Base-by-base conservation (phyloP, 1,139 yeast genomes). In the Dujonia santamariae region DNA sequence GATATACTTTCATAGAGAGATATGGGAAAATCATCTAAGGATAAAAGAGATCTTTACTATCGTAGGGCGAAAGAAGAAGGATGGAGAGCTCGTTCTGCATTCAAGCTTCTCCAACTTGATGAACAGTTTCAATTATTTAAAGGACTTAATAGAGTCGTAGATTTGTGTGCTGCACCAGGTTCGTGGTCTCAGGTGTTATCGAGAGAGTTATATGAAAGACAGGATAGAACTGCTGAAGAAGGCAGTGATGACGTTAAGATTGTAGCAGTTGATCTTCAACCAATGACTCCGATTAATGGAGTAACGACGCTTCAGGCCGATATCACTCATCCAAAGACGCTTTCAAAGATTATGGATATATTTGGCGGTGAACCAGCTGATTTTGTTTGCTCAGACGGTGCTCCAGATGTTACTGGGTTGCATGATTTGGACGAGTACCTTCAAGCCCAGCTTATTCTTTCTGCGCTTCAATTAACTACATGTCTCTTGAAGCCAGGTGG, bases 121-220 rank as follows among this genome's bases (percentile, higher is more conserved):
- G 95, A 90, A 38, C 90, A 90, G 56, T 92, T 92, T 55, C 81
- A 83, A 44, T 70, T 92, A 9, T 84, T 92, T 48, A 71, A 79
- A 35, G 85, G 78, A 23, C 77, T 87, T 25, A 69, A 70, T 30
- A 67, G 96, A 46, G 98, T 92, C 5, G 98, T 92, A 7, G 98
- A 92, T 61, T 69, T 92, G 27, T 92, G 98, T 70, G 98, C 98
- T 14, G 98, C 98, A 4, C 98, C 98, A 1, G 98, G 98, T 2
- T 87, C 97, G 4, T 92, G 98, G 98, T 85, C 96, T 2, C 98
- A 92, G 54, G 98, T 92, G 1, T 71, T 92, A n/a, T 78, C 95
- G 7, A 62, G 85, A 41, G 82, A 80, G 44, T 61, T 86, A 30
- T 75, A 72, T 44, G 64, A 66, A 39, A 70, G 59, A 23, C 53